Base-by-base conservation (phyloP, 768 basidiomycete genomes). In the Antrodiella citrinella region DNA sequence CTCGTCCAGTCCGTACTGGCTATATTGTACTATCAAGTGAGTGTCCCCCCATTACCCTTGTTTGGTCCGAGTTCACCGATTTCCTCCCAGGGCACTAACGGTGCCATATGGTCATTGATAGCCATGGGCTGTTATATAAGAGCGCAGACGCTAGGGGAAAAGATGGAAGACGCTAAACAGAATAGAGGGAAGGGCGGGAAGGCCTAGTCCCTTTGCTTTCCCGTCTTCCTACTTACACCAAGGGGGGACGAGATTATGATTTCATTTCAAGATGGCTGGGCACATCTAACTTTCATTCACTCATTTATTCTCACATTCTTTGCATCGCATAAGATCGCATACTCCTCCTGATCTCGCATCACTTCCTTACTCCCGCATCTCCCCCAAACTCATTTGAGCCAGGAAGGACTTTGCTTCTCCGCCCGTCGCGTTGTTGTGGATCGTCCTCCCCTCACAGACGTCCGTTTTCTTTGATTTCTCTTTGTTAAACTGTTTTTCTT, bases 11-110 rank as follows among this genome's bases (percentile, higher is more conserved):
- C 77, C 1, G 77, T 81, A 61, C 57, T 86, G 15, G 70, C 77
- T 21, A 70, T 84, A 39, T 65, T 92, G 35, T 87, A 77, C 62
- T 91, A 92, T 69, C 90, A 91, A 70, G 89, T 84, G 45, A 48
- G 74, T 58, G n/a, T 22, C 15, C 5, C 30, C 35, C 10, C n/a
- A n/a, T n/a, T n/a, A n/a, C n/a, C n/a, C n/a, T n/a, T n/a, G n/a
- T n/a, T n/a, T n/a, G n/a, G n/a, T n/a, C n/a, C n/a, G n/a, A n/a
- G n/a, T 7, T 51, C 18, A 10, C 35, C 15, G 41, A 2, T 30
- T 18, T 21, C 3, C 5, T 5, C 15, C 19, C 51, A 93, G 89
- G 91, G 91, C 40, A 86, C 87, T 26, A 91, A 91, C 60, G 84
- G 81, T 22, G 82, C 84, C 11, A 65, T 94, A 45, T 96, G 81